phyloP scores from a whole-genome alignment of 768 basidiomycete genomes.

The Rhodotorula kratochvilovae region DNA sequence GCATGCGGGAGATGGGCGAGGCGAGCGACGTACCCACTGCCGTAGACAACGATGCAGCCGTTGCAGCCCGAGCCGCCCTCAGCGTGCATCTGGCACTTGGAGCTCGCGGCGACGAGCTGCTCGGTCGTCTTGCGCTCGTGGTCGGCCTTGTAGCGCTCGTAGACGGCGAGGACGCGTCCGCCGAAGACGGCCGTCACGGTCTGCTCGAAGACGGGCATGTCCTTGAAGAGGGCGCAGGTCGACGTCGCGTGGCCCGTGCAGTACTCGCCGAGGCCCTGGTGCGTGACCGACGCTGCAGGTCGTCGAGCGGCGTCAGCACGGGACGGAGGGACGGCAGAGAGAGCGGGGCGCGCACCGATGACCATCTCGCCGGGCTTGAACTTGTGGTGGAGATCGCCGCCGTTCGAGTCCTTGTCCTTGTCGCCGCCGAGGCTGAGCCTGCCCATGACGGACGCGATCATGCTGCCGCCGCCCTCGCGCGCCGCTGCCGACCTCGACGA shows the following conservation, averaged over 20 bases:
- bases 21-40: background rate
- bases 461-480: background rate
- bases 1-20: background rate
- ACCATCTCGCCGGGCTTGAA: slow-evolving; percentile 23
- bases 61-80: slow-evolving; percentile 3
- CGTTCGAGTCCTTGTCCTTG: background rate
- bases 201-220: slow-evolving; percentile 10
- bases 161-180: background rate
- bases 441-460: background rate
- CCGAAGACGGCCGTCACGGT: slow-evolving; percentile 3
- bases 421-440: background rate
- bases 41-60: slow-evolving; percentile 10
- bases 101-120: background rate
- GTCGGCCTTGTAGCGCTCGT: background rate
- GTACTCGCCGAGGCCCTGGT: slow-evolving; percentile 27
- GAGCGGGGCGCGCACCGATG: slow-evolving; percentile 2
- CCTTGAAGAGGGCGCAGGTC: background rate
- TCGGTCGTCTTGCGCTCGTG: too few species aligned
- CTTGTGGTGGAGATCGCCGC: background rate
- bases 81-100: background rate
- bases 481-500: slow-evolving; percentile 8
- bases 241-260: background rate
- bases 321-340: background rate
- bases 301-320: background rate
- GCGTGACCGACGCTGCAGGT: background rate